Evolutionary conservation across 2,329 filamentous ascomycete genomes (phyloP).

Genomic region (Thielaviopsis punctulata): DNA sequence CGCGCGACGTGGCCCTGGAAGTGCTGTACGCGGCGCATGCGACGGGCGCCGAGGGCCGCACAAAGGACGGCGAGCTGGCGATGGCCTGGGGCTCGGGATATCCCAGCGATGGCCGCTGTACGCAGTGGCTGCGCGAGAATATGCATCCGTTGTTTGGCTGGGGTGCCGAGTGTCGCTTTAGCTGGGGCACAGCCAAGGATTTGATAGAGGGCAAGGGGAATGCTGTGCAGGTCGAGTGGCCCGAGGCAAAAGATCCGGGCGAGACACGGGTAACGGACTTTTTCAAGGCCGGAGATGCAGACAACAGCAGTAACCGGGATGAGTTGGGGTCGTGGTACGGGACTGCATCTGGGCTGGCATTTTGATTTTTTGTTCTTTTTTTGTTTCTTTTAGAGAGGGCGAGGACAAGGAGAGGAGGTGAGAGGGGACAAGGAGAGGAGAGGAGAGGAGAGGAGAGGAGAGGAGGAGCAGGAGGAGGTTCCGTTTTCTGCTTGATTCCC

Average conservation of each 20-base stretch:
- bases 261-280: conserved; percentile 60
- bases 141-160: conserved; percentile 93
- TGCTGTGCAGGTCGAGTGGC: conserved; percentile 64
- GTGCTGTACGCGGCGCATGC: conserved; percentile 43
- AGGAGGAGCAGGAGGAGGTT: conserved; percentile 3
- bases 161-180: conserved; percentile 84
- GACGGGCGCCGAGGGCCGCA: conserved; percentile 17
- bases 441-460: too few species aligned
- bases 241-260: conserved; percentile 51
- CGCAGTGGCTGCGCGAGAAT: conserved; percentile 63
- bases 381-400: not conserved
- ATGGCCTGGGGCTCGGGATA: conserved; percentile 80
- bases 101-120: conserved; percentile 69
- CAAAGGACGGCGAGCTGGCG: conserved; percentile 15
- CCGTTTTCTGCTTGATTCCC: not conserved
- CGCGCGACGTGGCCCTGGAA: conserved; percentile 76
- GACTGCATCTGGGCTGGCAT: conserved; percentile 33
- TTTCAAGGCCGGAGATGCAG: conserved; percentile 33
- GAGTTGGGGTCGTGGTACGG: conserved; percentile 77
- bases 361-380: not conserved
- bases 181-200: conserved; percentile 90
- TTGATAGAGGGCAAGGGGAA: conserved; percentile 64
- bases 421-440: too few species aligned
- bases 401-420: too few species aligned
- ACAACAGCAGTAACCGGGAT: too few species aligned